phyloP scores from a whole-genome alignment of 2,329 filamentous ascomycete genomes.

The Trichoderma simmonsii region DNA sequence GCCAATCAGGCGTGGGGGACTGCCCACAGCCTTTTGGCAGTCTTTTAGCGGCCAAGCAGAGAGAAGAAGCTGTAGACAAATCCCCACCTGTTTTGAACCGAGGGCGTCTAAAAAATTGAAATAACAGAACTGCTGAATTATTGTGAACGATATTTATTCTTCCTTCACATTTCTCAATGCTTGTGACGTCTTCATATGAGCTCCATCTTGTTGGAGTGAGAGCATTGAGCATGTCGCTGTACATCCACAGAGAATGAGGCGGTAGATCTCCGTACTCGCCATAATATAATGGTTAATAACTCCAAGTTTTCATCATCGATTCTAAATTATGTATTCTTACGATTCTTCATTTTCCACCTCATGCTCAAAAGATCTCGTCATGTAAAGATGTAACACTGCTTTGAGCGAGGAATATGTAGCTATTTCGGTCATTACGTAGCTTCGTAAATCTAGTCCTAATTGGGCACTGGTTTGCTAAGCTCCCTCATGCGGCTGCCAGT shows the following conservation, averaged over 20 bases:
- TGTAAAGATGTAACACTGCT: background rate
- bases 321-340: accelerated
- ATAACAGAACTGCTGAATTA: no score
- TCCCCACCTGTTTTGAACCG: background rate
- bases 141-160: no score
- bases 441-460: background rate
- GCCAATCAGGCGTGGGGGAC: background rate
- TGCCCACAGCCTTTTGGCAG: background rate
- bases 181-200: background rate
- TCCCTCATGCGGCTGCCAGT: background rate
- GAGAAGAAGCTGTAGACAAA: background rate
- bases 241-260: background rate
- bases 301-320: background rate
- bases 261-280: background rate
- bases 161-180: background rate
- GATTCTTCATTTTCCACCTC: background rate
- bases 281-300: background rate
- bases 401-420: background rate
- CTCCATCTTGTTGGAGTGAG: accelerated
- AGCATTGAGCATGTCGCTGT: background rate
- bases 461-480: background rate
- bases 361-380: background rate
- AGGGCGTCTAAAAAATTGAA: background rate
- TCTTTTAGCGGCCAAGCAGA: background rate
- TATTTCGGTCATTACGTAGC: background rate